These are phyloP conservation scores for Cylindrotheca fusiformis DNA, from an alignment of 108 stramenopile genomes.

Conservation along the genomic window DNA sequence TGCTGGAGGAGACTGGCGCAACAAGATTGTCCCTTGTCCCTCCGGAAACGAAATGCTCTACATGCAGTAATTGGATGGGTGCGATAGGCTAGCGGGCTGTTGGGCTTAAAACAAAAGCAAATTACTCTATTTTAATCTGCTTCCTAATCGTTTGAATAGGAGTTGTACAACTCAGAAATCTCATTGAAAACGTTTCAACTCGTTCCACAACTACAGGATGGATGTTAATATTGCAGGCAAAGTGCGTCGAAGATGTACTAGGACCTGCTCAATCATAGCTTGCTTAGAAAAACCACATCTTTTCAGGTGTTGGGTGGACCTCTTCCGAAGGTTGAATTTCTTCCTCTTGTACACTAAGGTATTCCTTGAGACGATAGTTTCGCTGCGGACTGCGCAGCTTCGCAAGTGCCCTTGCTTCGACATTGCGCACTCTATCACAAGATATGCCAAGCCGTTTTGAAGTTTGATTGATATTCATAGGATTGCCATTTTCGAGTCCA, in stretches of 20 bases:
- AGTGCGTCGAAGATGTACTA: no score
- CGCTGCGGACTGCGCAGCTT: conserved; percentile 82
- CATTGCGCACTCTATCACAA: conserved; percentile 75
- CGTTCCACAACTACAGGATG: neutral
- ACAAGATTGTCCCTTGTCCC: conserved; percentile 72
- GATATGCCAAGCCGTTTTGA: conserved; percentile 65
- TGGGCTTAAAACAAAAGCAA: neutral
- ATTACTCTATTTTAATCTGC: no score
- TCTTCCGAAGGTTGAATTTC: conserved; percentile 7
- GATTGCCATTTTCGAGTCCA: conserved; percentile 81
- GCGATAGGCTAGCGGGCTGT: neutral
- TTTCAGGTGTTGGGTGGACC: conserved; percentile 6
- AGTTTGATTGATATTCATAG: conserved; percentile 74
- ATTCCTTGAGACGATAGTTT: conserved; percentile 75
- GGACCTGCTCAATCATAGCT: neutral
- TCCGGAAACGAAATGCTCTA: conserved; percentile 81
- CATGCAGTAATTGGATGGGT: conserved; percentile 53
- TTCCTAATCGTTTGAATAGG: no score
- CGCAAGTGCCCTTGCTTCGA: conserved; percentile 88
- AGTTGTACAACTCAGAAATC: no score
- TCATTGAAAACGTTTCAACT: neutral
- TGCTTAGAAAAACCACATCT: conserved; percentile 29
- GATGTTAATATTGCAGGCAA: no score
- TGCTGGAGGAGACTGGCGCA: conserved; percentile 75
- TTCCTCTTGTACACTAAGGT: conserved; percentile 32